Percentiles rank a stretch among this genome's conserved stretches.
Evolutionary conservation across 495 filamentous ascomycete genomes (phyloP).

Genomic region (Tuber umbilicatum): DNA sequence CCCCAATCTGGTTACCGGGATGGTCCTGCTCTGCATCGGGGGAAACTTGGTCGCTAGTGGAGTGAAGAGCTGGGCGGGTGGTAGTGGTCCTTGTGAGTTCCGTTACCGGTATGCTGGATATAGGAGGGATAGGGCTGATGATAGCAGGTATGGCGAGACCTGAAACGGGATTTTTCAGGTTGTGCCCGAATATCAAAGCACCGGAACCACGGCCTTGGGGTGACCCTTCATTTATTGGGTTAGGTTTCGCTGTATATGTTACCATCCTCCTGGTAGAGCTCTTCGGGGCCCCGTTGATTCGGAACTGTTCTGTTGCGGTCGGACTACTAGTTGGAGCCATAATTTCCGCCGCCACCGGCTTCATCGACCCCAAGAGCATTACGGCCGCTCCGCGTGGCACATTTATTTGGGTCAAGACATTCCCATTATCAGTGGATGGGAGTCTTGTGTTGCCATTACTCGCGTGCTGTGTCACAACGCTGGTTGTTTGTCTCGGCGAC

Average conservation of each 20-base stretch:
- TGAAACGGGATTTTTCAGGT: conserved; percentile 36
- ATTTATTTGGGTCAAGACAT: conserved; percentile 45
- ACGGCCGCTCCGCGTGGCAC: conserved; percentile 43
- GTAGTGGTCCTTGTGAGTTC: conserved; percentile 33
- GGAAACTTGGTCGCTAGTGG: conserved; percentile 42
- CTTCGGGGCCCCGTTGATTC: conserved; percentile 44
- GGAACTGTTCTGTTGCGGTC: conserved; percentile 44
- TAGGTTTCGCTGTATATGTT: conserved; percentile 44
- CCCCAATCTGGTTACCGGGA: conserved; percentile 45
- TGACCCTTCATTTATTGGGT: conserved; percentile 41
- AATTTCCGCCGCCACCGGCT: conserved; percentile 43
- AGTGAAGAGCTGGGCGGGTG: conserved; percentile 45
- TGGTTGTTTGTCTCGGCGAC: conserved; percentile 44
- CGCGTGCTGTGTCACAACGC: conserved; percentile 50
- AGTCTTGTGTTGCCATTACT: conserved; percentile 44
- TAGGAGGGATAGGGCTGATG: not conserved
- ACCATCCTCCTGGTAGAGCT: conserved; percentile 44
- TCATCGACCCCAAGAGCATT: conserved; percentile 39
- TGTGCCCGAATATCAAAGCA: conserved; percentile 41
- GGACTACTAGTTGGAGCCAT: conserved; percentile 43
- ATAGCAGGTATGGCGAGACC: conserved; percentile 39
- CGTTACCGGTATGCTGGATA: not conserved
- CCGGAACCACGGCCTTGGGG: conserved; percentile 35
- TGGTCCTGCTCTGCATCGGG: conserved; percentile 45
- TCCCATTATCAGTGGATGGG: conserved; percentile 44